Percentiles rank a stretch among this genome's conserved stretches.
Evolutionary conservation across 345 rosid species (phyloP).

Genomic region (Corymbia maculata): DNA sequence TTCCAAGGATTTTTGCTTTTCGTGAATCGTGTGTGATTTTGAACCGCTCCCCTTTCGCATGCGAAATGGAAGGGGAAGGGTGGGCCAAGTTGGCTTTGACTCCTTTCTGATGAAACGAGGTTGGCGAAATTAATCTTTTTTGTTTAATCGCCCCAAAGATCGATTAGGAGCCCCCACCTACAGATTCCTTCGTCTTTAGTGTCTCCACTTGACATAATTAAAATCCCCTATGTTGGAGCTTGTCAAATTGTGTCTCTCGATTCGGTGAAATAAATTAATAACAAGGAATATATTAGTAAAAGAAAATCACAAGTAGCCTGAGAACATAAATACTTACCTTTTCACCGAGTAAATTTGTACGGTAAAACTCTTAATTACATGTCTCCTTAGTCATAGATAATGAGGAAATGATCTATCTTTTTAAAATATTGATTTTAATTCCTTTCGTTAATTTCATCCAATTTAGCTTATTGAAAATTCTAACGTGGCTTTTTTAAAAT

Average conservation of each 20-base stretch:
- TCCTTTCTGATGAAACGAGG: neutral
- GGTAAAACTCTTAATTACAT: neutral
- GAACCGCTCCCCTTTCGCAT: neutral
- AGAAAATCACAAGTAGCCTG: too few relatives aligned
- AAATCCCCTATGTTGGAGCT: neutral
- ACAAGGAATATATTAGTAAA: neutral
- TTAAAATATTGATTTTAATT: neutral
- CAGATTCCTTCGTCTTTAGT: neutral
- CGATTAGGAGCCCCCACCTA: neutral
- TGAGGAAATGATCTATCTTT: neutral
- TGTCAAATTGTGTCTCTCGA: neutral
- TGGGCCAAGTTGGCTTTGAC: neutral
- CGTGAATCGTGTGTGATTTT: too few relatives aligned
- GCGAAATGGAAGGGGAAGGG: neutral
- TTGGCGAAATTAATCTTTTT: neutral
- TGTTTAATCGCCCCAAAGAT: neutral
- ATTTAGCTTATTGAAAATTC: too few relatives aligned
- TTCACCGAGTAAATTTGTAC: neutral
- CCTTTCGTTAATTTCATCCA: too few relatives aligned
- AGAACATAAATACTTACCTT: neutral
- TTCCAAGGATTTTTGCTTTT: too few relatives aligned
- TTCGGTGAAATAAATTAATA: neutral
- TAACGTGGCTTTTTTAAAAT: neutral
- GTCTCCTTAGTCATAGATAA: neutral
- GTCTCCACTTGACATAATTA: neutral